A percentile compares a stretch with the other conserved stretches of the same genome.
phyloP scores from a whole-genome alignment of 306 rosid genomes.

The Heteromeles arbutifolia region DNA sequence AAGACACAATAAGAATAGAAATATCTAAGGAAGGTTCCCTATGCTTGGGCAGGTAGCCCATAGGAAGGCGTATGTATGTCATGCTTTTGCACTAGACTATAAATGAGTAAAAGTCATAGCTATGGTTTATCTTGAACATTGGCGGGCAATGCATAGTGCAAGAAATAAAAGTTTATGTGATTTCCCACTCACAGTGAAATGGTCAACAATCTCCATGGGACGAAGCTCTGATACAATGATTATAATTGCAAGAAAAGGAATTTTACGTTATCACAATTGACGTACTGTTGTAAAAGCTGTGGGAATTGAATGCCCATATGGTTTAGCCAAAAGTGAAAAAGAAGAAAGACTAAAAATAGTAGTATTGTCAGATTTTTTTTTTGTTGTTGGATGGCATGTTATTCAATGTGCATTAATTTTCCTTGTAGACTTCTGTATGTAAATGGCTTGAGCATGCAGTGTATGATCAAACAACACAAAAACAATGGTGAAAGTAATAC shows the following conservation, averaged over 20 bases:
- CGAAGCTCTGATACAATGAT: neutral
- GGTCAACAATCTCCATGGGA: neutral
- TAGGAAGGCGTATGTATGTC: neutral
- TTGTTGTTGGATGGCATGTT: too few species aligned
- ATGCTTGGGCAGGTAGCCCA: neutral
- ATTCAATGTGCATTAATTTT: too few species aligned
- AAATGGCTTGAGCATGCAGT: too few species aligned
- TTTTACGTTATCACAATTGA: neutral
- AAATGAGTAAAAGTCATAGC: neutral
- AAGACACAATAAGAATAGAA: neutral
- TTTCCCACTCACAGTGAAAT: neutral
- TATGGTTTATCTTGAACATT: neutral
- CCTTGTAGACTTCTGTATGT: too few species aligned
- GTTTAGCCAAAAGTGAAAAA: too few species aligned
- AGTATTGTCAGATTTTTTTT: too few species aligned
- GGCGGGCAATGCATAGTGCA: neutral
- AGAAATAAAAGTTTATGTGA: neutral
- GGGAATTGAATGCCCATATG: too few species aligned
- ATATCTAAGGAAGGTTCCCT: neutral
- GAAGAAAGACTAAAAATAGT: too few species aligned
- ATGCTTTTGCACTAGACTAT: neutral
- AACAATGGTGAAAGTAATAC: too few species aligned
- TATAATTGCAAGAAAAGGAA: neutral
- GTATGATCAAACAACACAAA: too few species aligned
- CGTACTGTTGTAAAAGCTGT: neutral